Conservation (phyloP, 2,329 filamentous ascomycete genomes). For the Phaeosphaeria sp. region DNA sequence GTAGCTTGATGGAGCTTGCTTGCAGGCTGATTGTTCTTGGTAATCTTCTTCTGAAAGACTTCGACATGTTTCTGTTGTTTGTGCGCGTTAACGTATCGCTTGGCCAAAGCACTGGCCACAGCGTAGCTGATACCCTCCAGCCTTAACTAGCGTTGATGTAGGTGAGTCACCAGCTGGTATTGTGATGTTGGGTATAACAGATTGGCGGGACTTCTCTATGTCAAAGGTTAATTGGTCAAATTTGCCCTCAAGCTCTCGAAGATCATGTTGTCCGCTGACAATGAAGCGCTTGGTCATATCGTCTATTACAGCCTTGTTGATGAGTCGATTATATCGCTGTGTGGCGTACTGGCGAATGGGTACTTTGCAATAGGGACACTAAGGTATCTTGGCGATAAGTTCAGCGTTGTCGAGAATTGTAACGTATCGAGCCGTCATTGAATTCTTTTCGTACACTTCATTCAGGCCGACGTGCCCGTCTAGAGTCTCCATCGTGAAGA, state of each 20-base stretch:
- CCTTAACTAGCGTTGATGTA: background rate
- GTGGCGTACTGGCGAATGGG: constrained; percentile 43
- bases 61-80: constrained; percentile 5
- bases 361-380: constrained; percentile 42
- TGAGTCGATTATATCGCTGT: constrained; percentile 46
- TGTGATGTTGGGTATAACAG: background rate
- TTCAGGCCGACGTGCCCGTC: constrained; percentile 37
- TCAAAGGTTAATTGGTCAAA: constrained; percentile 21
- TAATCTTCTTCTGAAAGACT: constrained; percentile 26
- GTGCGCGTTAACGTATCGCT: constrained; percentile 17
- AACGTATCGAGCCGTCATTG: constrained; percentile 21
- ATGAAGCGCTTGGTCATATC: constrained; percentile 49
- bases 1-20: constrained; percentile 50
- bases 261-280: constrained; percentile 32
- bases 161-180: background rate
- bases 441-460: constrained; percentile 26
- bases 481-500: constrained; percentile 39
- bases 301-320: constrained; percentile 48
- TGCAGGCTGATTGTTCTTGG: constrained; percentile 43
- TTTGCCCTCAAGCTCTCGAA: constrained; percentile 29
- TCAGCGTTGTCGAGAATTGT: constrained; percentile 32
- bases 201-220: constrained; percentile 20
- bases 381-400: constrained; percentile 31
- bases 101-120: constrained; percentile 10
- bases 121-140: background rate